Base-by-base conservation (phyloP, 2,329 filamentous ascomycete genomes). In the Pestalotiopsis sp. region DNA sequence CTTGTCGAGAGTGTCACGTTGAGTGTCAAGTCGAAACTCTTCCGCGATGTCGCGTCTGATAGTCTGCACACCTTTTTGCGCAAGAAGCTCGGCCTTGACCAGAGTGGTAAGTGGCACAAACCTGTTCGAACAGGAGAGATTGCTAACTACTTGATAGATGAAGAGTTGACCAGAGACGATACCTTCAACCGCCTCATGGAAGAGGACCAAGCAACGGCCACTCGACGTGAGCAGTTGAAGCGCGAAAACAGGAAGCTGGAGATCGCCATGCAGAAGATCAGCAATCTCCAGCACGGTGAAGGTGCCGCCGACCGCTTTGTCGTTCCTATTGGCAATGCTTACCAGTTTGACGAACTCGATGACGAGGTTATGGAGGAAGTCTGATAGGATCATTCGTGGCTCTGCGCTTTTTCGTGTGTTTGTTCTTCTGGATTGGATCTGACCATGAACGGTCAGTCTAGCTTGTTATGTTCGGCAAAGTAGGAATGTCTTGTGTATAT, bases 1-100 rank as follows among this genome's bases (percentile, higher is more conserved):
- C 92, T 93, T 73, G 83, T 89, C 0, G 91, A 94, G 36, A 75
- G 76, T 0, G 74, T 86, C 0, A 75, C 77, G 0, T 76, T 78
- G 72, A 74, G 73, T 39, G 74, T 79, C 9, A 78, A 78, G 52
- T 74, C 75, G 17, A 69, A 72, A 17, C 68, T 79, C 12, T 73
- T 79, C 17, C 73, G 75, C 25, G 75, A 66, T 4, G 73, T 78
- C 39, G 69, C 72, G 11, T 73, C 73, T 12, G 41, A 66, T 0
- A 69, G 71, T 6, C 63, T 79, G 1, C 75, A 78, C 14, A 41
- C 64, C n/a, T 75, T 70, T 39, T 70, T 79, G 25, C 72, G 77
- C 12, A n/a, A 71, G 13, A 68, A 75, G 49, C 72, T 79, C 45
- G 71, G 74, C 14, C 3, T 76, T 68, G 64, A 59, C 68, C 13